phyloP scores from a whole-genome alignment of 306 rosid species.

The Alnus glutinosa region DNA sequence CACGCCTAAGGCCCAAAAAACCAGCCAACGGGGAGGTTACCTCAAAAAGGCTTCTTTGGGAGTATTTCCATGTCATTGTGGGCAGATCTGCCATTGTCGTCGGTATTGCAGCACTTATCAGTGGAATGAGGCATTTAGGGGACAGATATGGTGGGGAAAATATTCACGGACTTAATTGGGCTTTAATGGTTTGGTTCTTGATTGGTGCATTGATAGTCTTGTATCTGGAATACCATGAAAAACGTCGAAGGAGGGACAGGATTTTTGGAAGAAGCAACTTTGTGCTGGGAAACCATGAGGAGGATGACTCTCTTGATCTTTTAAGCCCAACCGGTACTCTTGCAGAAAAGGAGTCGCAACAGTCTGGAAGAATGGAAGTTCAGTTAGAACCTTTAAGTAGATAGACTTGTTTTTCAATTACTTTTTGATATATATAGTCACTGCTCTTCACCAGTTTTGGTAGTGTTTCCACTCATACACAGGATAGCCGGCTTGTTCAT shows the following conservation, averaged over 20 bases:
- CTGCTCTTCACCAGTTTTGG: conserved; percentile 30
- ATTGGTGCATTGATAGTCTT: conserved; percentile 45
- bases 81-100: conserved; percentile 71
- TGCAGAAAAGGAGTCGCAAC: conserved; percentile 47
- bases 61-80: conserved; percentile 61
- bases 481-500: conserved; percentile 33
- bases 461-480: conserved; percentile 11
- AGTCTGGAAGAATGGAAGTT: conserved; percentile 73
- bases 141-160: conserved; percentile 68
- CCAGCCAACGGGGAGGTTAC: conserved; percentile 57
- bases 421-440: conserved; percentile 20
- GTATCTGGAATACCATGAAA: conserved; percentile 65
- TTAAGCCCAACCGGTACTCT: conserved; percentile 46
- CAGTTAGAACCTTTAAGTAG: conserved; percentile 84
- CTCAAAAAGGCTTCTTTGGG: conserved; percentile 70
- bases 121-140: conserved; percentile 90
- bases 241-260: conserved; percentile 40
- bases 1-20: conserved; percentile 62
- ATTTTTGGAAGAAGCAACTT: conserved; percentile 68
- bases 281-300: conserved; percentile 81
- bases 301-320: conserved; percentile 82
- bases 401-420: conserved; percentile 35
- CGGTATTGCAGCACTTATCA: conserved; percentile 77
- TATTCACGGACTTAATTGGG: conserved; percentile 69
- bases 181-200: conserved; percentile 72